Evolutionary conservation across 75 land plant species (phyloP).

Genomic region (Selaginella moellendorffii): DNA sequence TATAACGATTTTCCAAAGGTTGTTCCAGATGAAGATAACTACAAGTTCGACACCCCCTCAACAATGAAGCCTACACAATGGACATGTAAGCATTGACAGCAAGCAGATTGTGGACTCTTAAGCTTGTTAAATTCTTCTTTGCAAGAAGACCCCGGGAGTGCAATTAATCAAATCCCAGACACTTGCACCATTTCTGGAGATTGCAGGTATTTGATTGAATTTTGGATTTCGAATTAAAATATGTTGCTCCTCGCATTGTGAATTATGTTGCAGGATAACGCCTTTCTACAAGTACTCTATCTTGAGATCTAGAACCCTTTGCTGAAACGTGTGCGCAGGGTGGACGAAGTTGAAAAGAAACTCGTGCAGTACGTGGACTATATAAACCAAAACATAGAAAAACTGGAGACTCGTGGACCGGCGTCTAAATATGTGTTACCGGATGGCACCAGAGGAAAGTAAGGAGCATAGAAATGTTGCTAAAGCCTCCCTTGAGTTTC

Average conservation of each 20-base stretch:
- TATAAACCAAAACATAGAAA: constrained; percentile 65
- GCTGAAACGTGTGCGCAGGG: constrained; percentile 34
- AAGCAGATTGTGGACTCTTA: not conserved
- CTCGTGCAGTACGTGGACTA: constrained; percentile 59
- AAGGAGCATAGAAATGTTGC: too few species aligned
- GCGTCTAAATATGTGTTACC: constrained; percentile 81
- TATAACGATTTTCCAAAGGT: constrained; percentile 72
- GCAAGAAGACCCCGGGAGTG: constrained; percentile 69
- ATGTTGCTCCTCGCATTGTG: not conserved
- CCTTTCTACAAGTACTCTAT: constrained; percentile 49
- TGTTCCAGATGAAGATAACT: constrained; percentile 53
- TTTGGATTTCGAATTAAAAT: not conserved
- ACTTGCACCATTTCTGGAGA: constrained; percentile 77
- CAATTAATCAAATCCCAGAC: constrained; percentile 82
- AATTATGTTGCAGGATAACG: constrained; percentile 39
- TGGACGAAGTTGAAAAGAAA: constrained; percentile 44
- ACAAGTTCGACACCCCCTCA: constrained; percentile 86
- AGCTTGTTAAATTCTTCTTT: not conserved
- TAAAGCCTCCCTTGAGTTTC: too few species aligned
- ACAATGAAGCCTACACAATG: constrained; percentile 96
- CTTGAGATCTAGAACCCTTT: not conserved
- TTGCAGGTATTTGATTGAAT: constrained; percentile 41
- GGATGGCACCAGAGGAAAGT: constrained; percentile 50
- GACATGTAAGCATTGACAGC: constrained; percentile 13
- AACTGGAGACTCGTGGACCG: constrained; percentile 63